Conservation (phyloP, 805 yeast species). For the Barnettozyma siamensis region DNA sequence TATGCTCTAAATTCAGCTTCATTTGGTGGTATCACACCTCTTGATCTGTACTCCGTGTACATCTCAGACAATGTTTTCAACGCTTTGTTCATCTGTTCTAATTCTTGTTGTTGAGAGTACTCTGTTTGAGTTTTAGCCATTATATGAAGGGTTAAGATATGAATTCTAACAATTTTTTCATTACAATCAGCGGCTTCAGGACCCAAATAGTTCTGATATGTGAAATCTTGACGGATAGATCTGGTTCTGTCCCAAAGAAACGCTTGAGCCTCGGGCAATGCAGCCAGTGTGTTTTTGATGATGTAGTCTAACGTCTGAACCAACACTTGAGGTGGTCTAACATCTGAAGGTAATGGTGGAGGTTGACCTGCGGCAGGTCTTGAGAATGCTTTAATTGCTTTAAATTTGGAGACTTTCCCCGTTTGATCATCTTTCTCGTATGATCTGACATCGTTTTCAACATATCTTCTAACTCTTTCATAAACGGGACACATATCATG, state of each 20-base stretch:
- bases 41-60: constrained; percentile 70
- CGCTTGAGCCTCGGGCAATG: constrained; percentile 79
- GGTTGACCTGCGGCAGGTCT: constrained; percentile 99
- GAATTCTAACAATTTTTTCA: constrained; percentile 86
- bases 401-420: constrained; percentile 47
- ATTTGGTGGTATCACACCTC: constrained; percentile 65
- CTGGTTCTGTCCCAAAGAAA: constrained; percentile 97
- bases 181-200: constrained; percentile 92
- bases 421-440: constrained; percentile 60
- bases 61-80: constrained; percentile 83
- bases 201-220: constrained; percentile 90
- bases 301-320: constrained; percentile 65
- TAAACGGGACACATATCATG: constrained; percentile 91
- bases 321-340: constrained; percentile 81
- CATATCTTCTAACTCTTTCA: constrained; percentile 82
- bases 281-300: constrained; percentile 53
- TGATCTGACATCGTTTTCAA: constrained; percentile 78
- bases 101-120: constrained; percentile 89
- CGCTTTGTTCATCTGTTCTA: constrained; percentile 90
- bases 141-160: constrained; percentile 70
- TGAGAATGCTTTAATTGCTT: constrained; percentile 87
- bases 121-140: constrained; percentile 74
- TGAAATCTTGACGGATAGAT: constrained; percentile 93
- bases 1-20: constrained; percentile 95
- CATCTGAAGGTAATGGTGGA: constrained; percentile 96